Evolutionary conservation across 495 filamentous ascomycete species (phyloP), one percentile per base, ranked within the genome.

Genomic region (Aspergillus bertholletiae): DNA sequence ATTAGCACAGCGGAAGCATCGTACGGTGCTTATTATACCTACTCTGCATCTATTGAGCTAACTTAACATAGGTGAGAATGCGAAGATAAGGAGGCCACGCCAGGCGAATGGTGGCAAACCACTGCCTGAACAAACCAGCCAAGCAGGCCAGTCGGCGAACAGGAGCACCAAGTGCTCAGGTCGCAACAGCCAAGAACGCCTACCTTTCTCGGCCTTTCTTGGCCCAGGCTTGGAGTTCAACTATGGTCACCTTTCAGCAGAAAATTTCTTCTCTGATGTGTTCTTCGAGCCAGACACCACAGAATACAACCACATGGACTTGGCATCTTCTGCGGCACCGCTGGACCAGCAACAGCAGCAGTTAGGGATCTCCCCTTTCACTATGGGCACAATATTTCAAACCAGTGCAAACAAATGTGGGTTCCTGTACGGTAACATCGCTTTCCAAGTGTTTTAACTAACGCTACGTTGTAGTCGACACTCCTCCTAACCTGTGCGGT

Each of bases 1-100:
- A 11, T 22, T 54, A 6, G 51, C 51, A 9, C 51, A 54, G 22
- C 51, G 51, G 15, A 54, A 35, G 46, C 51, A 54, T 35, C 41
- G 51, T 54, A 54, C 9, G 21, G 18, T 21, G 0, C 22, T 50
- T 15, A 9, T 20, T 11, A 7, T 7, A 11, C 47, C n/a, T 50
- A 2, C 22, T 20, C 30, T 22, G 5, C 8, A 28, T 7, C 21
- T 18, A 15, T 12, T 23, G 13, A 41, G 17, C 49, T 51, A 39
- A 51, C 34, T 3, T 9, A 2, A 24, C 22, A 28, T 22, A 51
- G 49, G 49, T 5, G 34, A 51, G 17, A 51, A 51, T 26, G 34
- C n/a, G 1, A 51, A 27, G 35, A 15, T 43, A 21, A 7, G 13
- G 22, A 43, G 23, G 44, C 23, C 22, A 46, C 23, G 13, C 22